Base-by-base conservation (phyloP, 495 filamentous ascomycete genomes). In the Letharia columbiana region DNA sequence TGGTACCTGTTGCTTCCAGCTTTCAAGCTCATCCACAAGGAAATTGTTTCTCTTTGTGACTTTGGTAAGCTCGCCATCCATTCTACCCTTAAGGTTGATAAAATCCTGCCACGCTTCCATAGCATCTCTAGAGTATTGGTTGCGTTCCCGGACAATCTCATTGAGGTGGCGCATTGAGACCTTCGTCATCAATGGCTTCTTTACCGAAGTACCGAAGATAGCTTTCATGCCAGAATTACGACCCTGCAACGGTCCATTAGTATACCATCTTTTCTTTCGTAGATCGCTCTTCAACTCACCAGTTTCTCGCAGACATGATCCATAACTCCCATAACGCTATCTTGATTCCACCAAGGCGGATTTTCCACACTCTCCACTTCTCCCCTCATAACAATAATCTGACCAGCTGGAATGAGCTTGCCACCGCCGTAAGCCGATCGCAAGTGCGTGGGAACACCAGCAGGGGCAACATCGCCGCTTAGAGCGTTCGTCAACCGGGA, bases 151-250 rank as follows among this genome's bases (percentile, higher is more conserved):
- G 37, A 98, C 92, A 76, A 98, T 96, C 81, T 98, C 95, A 73
- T 98, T 98, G 60, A 98, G 82, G 72, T 98, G 94, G 70, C 94
- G 85, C 89, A 96, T 94, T 1, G 95, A 98, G 28, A 98, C 95
- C 87, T 98, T 98, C 69, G 95, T 98, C 94, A 97, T 98, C 39
- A 98, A 81, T 7, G 94, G 95, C 81, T 98, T 98, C 87, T 98
- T 98, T 47, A 95, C 90, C 17, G 91, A 81, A 47, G 93, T 92
- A 69, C 94, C 92, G 75, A 98, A 98, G 71, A 98, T 89, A 45
- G 94, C 94, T 78, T 98, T 98, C 73, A 98, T 78, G 56, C 94
- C 94, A 39, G 91, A 92, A 78, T 98, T 98, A 69, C 93, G 89
- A 66, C 91, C 91, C 88, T 89, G 54, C 61, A 54, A 59, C 6